Base-by-base conservation (phyloP, 805 yeast genomes). In the Phaffomyces antillensis region DNA sequence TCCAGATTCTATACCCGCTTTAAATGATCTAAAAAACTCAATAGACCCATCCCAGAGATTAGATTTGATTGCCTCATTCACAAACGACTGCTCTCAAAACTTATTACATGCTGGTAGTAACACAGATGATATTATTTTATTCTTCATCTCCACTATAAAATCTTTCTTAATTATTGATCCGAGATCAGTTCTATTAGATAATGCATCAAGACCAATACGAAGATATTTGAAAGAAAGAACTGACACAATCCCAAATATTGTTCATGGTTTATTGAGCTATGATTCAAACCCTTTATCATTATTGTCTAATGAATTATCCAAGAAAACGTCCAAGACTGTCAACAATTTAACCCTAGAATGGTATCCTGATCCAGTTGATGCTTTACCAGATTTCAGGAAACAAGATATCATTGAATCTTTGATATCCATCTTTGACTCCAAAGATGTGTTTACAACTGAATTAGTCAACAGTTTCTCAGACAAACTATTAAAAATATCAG, bases 291-390 rank as follows among this genome's bases (percentile, higher is more conserved):
- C 66, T 7, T 65, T 84, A 26, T 60, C 67, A 7, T 86, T 79
- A 43, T 59, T 87, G 25, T 72, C 83, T 0, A 64, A 66, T 5
- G 83, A 81, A 48, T 63, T 88, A 12, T 51, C 62, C 17, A 58
- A 54, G 12, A 56, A 61, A 18, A 44, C 54, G 0, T 41, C 46
- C 8, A 42, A 55, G 5, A 50, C 55, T 2, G 36, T 46, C 8
- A 45, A 52, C 28, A 49, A 52, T 17, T 31, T 54, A 9, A 48
- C 50, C 35, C 55, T 79, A 3, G 67, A 74, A 39, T 87, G 96
- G 96, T 61, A 62, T 9, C 96, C 96, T 0, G 95, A 86, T 53
- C 96, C 96, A 0, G 73, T 86, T 15, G 96, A 88, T 64, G 95
- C 96, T 0, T 73, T 89, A n/a, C 86, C 90, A 0, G 95, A 87